A percentile compares a stretch with the other conserved stretches of the same genome.
These are phyloP conservation scores for Pestalotiopsis sp. DNA, from an alignment of 2,329 filamentous ascomycete genomes.

Conservation along the genomic window DNA sequence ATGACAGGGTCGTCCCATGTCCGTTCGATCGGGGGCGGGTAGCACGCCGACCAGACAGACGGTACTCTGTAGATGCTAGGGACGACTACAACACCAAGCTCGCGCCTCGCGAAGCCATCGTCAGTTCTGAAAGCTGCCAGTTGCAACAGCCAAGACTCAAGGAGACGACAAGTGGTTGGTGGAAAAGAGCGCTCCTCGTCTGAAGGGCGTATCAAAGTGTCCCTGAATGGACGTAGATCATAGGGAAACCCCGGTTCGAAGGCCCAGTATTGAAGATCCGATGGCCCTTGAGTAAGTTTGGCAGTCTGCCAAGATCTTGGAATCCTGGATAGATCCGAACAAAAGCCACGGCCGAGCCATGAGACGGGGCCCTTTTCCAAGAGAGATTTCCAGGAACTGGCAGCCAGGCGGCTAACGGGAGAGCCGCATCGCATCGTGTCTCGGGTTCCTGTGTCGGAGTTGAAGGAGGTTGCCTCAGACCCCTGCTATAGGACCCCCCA, in stretches of 20 bases:
- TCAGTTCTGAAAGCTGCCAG: background rate
- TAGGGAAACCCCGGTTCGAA: background rate
- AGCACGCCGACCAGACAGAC: background rate
- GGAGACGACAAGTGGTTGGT: background rate
- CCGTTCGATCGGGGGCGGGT: background rate
- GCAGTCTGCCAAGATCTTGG: conserved; percentile 1
- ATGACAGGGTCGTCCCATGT: background rate
- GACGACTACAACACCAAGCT: background rate
- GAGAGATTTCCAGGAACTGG: background rate
- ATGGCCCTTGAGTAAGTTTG: background rate
- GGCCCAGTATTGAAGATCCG: background rate
- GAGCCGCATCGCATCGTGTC: conserved; percentile 10
- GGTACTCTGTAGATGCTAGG: background rate
- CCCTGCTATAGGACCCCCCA: background rate
- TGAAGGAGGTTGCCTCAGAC: conserved; percentile 8
- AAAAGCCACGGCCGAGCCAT: background rate
- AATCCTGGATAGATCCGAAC: background rate
- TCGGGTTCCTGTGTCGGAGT: conserved; percentile 7
- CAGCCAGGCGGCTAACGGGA: background rate
- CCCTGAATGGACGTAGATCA: background rate
- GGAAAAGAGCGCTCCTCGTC: conserved; percentile 5
- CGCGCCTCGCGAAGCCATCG: background rate
- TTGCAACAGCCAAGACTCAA: background rate
- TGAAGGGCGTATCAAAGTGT: conserved; percentile 4
- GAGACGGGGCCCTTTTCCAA: background rate